Percentiles rank a stretch among this genome's conserved stretches.
These are phyloP conservation scores for Ascochyta koolunga DNA, from an alignment of 2,329 filamentous ascomycete genomes.

Conservation along the genomic window DNA sequence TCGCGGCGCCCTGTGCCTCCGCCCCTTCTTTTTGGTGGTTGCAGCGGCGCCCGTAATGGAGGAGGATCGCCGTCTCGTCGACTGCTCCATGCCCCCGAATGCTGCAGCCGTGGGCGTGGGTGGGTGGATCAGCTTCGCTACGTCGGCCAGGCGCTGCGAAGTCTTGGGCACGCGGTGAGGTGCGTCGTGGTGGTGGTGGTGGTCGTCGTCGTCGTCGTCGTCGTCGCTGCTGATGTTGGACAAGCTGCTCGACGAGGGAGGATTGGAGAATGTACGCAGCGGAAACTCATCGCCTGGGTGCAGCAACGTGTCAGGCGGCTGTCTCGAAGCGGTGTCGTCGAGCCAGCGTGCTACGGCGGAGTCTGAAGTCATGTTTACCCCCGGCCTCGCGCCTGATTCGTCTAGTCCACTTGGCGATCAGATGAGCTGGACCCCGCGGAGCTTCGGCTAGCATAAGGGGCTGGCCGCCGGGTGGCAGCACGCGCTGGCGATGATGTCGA, in stretches of 20 bases:
- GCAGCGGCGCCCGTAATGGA: conserved; percentile 41
- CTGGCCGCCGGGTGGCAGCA: conserved; percentile 3
- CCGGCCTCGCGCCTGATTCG: conserved; percentile 25
- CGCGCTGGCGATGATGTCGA: conserved; percentile 10
- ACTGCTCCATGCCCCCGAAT: conserved; percentile 15
- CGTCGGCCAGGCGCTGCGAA: conserved; percentile 14
- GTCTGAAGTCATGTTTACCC: conserved; percentile 24
- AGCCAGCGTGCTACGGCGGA: conserved; percentile 43
- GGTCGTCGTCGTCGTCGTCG: conserved; percentile 17
- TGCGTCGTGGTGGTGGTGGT: too few species aligned
- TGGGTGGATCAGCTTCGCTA: conserved; percentile 40
- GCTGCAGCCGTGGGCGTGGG: conserved; percentile 35
- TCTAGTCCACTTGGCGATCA: conserved; percentile 24
- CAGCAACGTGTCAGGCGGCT: conserved; percentile 30
- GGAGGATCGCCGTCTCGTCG: conserved; percentile 42
- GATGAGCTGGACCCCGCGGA: conserved; percentile 8
- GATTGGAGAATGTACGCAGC: conserved; percentile 42
- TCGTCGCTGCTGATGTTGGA: conserved; percentile 32
- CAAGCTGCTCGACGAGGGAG: conserved; percentile 38
- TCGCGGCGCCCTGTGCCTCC: conserved; percentile 34
- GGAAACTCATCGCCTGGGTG: conserved; percentile 48
- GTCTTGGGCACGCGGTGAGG: conserved; percentile 8
- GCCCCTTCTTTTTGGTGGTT: conserved; percentile 26
- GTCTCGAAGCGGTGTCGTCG: conserved; percentile 34
- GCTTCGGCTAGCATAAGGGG: conserved; percentile 11